These are phyloP conservation scores for Lyophyllum semitale DNA, from an alignment of 768 basidiomycete genomes.

Conservation along the genomic window DNA sequence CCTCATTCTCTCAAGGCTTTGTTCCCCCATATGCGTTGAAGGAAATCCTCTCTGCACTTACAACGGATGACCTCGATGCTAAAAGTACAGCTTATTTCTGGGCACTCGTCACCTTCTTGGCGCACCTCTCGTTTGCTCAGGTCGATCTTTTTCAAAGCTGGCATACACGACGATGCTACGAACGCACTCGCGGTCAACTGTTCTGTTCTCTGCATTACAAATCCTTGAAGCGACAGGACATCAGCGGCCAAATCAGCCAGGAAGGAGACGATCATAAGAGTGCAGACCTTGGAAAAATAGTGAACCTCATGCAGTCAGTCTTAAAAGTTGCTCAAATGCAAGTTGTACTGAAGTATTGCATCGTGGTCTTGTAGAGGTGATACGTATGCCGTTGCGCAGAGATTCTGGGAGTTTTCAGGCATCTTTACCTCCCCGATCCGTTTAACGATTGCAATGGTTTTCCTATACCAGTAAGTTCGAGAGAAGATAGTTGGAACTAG, in stretches of 20 bases:
- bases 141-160: conserved; percentile 64
- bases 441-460: conserved; percentile 65
- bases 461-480: conserved; percentile 74
- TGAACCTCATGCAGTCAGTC: conserved; percentile 73
- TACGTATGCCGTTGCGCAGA: conserved; percentile 66
- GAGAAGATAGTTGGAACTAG: neutral
- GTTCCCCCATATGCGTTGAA: conserved; percentile 66
- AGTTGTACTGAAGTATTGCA: neutral
- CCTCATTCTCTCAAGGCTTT: conserved; percentile 45
- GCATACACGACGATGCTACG: conserved; percentile 71
- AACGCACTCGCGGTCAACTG: conserved; percentile 69
- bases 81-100: conserved; percentile 55
- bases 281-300: conserved; percentile 70
- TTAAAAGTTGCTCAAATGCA: neutral
- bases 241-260: conserved; percentile 46
- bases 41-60: conserved; percentile 56
- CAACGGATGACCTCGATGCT: conserved; percentile 41
- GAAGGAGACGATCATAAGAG: conserved; percentile 38
- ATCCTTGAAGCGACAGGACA: conserved; percentile 59
- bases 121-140: conserved; percentile 68
- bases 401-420: conserved; percentile 73
- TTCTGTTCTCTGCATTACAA: conserved; percentile 75
- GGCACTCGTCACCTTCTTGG: conserved; percentile 60
- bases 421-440: conserved; percentile 65
- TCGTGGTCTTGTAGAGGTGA: conserved; percentile 51